Evolutionary conservation across 305 asterid species (phyloP), one percentile per base, ranked within the genome.

Genomic region (Rubia tinctorum): DNA sequence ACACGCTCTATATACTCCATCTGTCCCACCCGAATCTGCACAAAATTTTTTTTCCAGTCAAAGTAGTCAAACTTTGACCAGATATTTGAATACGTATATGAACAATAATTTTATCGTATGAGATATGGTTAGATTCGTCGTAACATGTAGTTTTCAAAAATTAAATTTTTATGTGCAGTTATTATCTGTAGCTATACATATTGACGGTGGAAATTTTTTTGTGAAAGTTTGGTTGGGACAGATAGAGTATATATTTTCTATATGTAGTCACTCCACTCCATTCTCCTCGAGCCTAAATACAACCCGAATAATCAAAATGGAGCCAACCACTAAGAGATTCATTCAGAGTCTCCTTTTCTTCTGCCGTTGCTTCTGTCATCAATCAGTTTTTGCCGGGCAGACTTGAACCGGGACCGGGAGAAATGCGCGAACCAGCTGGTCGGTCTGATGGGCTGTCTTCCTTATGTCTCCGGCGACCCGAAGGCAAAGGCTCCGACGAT

Each of bases 391-490:
- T 58, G 74, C 25, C 59, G 64, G 4, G 75, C 90, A 44, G 91
- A 80, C 76, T 15, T 84, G 20, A 76, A 56, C n/a, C 74, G 86
- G 65, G 98, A 92, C 49, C 89, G 58, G 72, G 85, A 75, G 5
- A 84, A 86, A 73, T 92, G 98, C 71, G 86, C 80, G 15, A 75
- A 80, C 40, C 78, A 83, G 8, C 74, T 93, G 11, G 80, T 84
- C 2, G 89, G 86, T 20, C 15, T 91, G 0, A 90, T 90, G 4
- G 85, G 93, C 13, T 93, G 98, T 75, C 87, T 93, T 14, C 89
- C 95, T n/a, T 91, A 79, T 43, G 98, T 91, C 56, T 72, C 85
- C 22, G 90, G 93, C 0, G 82, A 77, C 11, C 51, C 49, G 7
- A 65, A 7, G 0, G 77, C 92, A 0, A 89, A 68, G 69, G 11